A percentile compares a stretch with the other conserved stretches of the same genome.
phyloP scores from a whole-genome alignment of 1,284 basidiomycete genomes.

The Naganishia sp. region DNA sequence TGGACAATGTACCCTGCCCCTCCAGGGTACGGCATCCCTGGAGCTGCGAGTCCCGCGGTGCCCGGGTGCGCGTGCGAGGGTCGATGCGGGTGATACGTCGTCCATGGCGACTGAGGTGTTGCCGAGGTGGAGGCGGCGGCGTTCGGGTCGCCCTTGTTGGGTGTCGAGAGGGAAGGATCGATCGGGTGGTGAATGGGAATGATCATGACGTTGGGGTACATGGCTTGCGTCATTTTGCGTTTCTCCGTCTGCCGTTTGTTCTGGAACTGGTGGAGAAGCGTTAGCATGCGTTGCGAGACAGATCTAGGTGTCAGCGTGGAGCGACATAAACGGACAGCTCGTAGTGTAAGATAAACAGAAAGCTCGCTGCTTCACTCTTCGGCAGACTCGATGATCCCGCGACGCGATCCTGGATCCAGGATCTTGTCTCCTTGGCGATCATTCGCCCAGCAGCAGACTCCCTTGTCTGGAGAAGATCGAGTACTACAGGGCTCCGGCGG shows the following conservation, averaged over 20 bases:
- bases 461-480: no score
- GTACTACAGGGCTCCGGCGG: no score
- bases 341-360: no score
- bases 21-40: constrained; percentile 1
- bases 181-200: constrained; percentile 24
- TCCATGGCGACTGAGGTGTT: constrained; percentile 18
- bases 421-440: no score
- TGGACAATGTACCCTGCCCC: constrained; percentile 22
- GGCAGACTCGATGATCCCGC: no score
- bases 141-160: not conserved
- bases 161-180: constrained; percentile 5
- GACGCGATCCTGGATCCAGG: no score
- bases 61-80: constrained; percentile 19
- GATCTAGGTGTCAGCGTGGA: no score
- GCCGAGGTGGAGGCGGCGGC: constrained; percentile 3
- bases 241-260: constrained; percentile 40
- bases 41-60: not conserved
- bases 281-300: not conserved
- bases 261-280: constrained; percentile 33
- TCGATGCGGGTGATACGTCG: constrained; percentile 24
- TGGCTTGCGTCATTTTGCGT: constrained; percentile 29
- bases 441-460: no score
- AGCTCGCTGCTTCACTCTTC: no score
- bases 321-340: no score
- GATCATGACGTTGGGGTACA: constrained; percentile 34